phyloP scores from a whole-genome alignment of 305 asterid genomes.

The Lippia alba region DNA sequence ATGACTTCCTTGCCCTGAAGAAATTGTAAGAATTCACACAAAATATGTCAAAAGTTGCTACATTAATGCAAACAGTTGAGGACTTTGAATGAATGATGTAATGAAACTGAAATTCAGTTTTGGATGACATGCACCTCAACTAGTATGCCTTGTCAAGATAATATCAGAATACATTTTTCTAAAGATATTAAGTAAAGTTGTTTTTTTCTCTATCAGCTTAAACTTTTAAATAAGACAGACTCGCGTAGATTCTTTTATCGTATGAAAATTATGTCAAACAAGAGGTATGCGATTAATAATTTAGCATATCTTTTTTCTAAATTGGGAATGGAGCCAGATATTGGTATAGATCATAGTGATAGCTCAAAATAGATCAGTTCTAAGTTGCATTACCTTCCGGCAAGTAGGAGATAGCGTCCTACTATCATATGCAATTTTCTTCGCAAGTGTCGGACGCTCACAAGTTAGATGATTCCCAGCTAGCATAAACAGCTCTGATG shows the following conservation, averaged over 20 bases:
- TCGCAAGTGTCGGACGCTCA: slow-evolving; percentile 39
- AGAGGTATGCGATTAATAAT: too few species aligned
- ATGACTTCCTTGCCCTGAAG: slow-evolving; percentile 30
- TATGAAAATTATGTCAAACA: too few species aligned
- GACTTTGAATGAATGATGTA: too few species aligned
- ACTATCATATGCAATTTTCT: slow-evolving; percentile 17
- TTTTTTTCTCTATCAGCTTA: neutral
- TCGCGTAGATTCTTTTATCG: neutral
- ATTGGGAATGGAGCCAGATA: too few species aligned
- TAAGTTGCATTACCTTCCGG: slow-evolving; percentile 38
- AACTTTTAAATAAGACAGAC: neutral
- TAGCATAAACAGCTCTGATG: slow-evolving; percentile 70
- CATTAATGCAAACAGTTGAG: neutral
- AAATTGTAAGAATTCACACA: slow-evolving; percentile 7
- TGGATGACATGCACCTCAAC: neutral
- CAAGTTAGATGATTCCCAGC: slow-evolving; percentile 81
- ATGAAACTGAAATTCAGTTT: neutral
- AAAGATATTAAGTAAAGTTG: neutral
- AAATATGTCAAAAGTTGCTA: neutral
- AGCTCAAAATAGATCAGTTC: neutral
- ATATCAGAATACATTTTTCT: neutral
- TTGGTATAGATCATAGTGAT: neutral
- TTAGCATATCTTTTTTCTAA: too few species aligned
- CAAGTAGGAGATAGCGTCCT: slow-evolving; percentile 13
- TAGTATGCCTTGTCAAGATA: neutral